Evolutionary conservation across 2,329 filamentous ascomycete species (phyloP).

Genomic region (Tolypocladium ophioglossoides): DNA sequence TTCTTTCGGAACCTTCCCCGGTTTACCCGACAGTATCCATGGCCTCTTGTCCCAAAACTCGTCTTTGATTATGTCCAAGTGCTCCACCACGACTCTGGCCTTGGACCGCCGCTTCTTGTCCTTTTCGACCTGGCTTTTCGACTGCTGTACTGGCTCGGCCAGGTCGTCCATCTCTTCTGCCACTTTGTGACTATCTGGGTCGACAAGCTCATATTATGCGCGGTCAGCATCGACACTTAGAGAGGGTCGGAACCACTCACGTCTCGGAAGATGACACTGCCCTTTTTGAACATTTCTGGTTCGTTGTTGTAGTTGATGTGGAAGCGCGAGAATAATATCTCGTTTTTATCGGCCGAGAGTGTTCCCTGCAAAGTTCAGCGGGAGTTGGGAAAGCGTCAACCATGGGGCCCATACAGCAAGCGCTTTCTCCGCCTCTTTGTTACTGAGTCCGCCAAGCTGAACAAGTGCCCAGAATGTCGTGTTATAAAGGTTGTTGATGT

Average conservation of each 20-base stretch:
- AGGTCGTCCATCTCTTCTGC: constrained; percentile 34
- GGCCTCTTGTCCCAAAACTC: constrained; percentile 85
- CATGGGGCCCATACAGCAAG: constrained; percentile 48
- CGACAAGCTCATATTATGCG: constrained; percentile 58
- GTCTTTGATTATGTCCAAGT: constrained; percentile 90
- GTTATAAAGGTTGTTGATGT: constrained; percentile 98
- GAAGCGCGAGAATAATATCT: constrained; percentile 83
- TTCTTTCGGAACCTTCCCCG: constrained; percentile 58
- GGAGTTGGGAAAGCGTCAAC: neutral
- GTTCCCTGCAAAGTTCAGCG: constrained; percentile 51
- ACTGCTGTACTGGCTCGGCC: constrained; percentile 46
- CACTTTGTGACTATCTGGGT: constrained; percentile 39
- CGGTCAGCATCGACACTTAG: constrained; percentile 10
- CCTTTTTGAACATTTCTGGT: constrained; percentile 83
- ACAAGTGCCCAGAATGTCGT: constrained; percentile 92
- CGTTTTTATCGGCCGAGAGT: constrained; percentile 80
- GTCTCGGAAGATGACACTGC: constrained; percentile 79
- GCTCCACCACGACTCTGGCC: constrained; percentile 69
- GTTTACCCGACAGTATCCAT: constrained; percentile 70
- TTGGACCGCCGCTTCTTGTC: constrained; percentile 73
- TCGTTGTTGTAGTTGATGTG: constrained; percentile 98
- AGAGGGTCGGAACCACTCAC: constrained; percentile 30
- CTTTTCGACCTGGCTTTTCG: constrained; percentile 74
- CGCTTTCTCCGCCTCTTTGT: constrained; percentile 68
- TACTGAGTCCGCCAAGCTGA: constrained; percentile 62